Conservation (phyloP, 78 protist genomes). For the Dictyostelium capitatum region DNA sequence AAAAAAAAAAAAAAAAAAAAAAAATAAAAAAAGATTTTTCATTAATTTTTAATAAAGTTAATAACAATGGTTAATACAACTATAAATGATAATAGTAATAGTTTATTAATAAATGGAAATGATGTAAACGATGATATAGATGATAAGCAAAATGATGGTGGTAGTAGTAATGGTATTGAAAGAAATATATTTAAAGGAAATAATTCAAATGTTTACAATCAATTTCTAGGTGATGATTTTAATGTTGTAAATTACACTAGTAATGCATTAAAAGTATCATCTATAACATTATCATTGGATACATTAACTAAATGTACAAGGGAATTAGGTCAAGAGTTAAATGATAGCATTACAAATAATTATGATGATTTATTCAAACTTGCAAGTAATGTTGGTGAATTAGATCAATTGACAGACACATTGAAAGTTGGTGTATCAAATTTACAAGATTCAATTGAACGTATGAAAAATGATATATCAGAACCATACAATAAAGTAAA, state of each 20-base stretch:
- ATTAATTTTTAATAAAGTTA: too few relatives aligned
- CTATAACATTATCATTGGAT: constrained; percentile 47
- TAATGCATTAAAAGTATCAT: constrained; percentile 67
- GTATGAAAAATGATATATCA: constrained; percentile 59
- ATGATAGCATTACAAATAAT: constrained; percentile 30
- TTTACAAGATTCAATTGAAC: constrained; percentile 33
- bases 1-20: too few relatives aligned
- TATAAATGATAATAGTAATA: not conserved
- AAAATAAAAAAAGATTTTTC: not conserved
- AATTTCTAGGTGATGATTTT: constrained; percentile 56
- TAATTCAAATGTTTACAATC: constrained; percentile 35
- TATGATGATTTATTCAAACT: constrained; percentile 67
- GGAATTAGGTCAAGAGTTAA: constrained; percentile 53
- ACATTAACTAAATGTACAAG: constrained; percentile 16
- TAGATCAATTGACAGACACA: constrained; percentile 26
- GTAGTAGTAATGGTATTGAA: not conserved
- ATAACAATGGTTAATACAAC: too few relatives aligned
- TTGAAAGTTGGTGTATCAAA: constrained; percentile 26
- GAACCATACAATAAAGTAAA: constrained; percentile 52
- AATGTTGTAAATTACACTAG: constrained; percentile 66
- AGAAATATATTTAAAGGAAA: constrained; percentile 23
- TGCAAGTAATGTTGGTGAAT: constrained; percentile 57
- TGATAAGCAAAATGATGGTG: not conserved
- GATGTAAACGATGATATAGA: not conserved
- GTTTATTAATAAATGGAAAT: not conserved